These are phyloP conservation scores for Termitomyces sp. DNA, from an alignment of 768 basidiomycete species.

Conservation along the genomic window DNA sequence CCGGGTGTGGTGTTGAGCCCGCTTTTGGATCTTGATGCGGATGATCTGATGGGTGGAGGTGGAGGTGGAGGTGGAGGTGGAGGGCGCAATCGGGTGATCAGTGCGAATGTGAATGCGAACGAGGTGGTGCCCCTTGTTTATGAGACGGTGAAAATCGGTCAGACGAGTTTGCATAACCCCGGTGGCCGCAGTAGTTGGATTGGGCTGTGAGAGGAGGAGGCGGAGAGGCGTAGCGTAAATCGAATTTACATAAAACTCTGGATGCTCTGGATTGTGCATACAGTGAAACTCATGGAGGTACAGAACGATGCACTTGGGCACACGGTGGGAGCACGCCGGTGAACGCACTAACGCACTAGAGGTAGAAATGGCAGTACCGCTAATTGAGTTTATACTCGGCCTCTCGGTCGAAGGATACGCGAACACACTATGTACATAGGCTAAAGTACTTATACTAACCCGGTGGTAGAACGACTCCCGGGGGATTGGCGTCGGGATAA, in stretches of 20 bases:
- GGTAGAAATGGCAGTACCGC: neutral
- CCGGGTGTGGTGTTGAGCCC: slow-evolving; percentile 49
- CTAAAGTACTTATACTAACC: no score
- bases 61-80: no score
- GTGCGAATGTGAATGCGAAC: neutral
- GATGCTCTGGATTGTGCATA: neutral
- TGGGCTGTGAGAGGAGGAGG: slow-evolving; percentile 50
- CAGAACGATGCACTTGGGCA: no score
- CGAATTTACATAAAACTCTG: no score
- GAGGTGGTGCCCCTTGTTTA: slow-evolving; percentile 14
- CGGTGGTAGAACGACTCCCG: neutral
- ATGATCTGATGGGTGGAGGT: slow-evolving; percentile 32
- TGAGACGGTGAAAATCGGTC: slow-evolving; percentile 84
- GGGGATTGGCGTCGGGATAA: no score
- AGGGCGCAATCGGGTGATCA: neutral
- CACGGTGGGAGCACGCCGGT: no score
- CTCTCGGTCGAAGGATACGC: no score
- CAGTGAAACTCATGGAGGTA: neutral
- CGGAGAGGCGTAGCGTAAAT: neutral
- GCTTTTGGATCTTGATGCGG: slow-evolving; percentile 68
- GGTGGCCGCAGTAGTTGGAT: slow-evolving; percentile 92
- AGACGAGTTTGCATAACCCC: slow-evolving; percentile 90
- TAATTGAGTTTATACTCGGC: no score
- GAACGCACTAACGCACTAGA: no score
- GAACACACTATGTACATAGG: neutral